phyloP scores from a whole-genome alignment of 352 stramenopile genomes.

The Pythium dissimile region DNA sequence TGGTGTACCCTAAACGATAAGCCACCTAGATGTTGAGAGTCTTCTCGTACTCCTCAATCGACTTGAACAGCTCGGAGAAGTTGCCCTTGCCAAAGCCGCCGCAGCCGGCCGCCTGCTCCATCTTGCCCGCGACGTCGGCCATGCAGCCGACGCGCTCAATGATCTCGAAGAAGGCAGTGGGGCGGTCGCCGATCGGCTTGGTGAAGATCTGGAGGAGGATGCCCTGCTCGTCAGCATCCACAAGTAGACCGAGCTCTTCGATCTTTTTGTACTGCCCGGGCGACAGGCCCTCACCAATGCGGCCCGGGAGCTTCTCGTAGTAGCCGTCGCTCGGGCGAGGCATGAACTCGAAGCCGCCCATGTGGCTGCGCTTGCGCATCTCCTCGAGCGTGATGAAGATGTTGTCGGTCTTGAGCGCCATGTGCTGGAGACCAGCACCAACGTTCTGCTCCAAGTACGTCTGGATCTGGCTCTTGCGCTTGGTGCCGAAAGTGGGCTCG shows the following conservation, averaged over 20 bases:
- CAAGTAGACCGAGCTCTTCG: slow-evolving; percentile 91
- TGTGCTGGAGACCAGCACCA: slow-evolving; percentile 93
- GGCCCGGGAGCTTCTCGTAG: slow-evolving; percentile 86
- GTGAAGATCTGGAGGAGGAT: slow-evolving; percentile 93
- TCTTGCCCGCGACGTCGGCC: slow-evolving; percentile 53
- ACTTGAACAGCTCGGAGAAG: slow-evolving; percentile 92
- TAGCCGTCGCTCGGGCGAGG: slow-evolving; percentile 82
- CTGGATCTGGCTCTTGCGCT: slow-evolving; percentile 94
- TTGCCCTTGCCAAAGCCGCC: slow-evolving; percentile 92
- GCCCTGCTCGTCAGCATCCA: slow-evolving; percentile 94
- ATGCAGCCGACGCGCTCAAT: slow-evolving; percentile 92
- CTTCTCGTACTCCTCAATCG: slow-evolving; percentile 89
- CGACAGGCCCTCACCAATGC: slow-evolving; percentile 79
- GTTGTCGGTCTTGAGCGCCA: slow-evolving; percentile 96
- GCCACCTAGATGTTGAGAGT: slow-evolving; percentile 66
- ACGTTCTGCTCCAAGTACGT: slow-evolving; percentile 96
- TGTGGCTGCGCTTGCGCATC: slow-evolving; percentile 70
- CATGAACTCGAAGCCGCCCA: slow-evolving; percentile 87
- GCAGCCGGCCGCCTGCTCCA: slow-evolving; percentile 78
- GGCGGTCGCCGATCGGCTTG: slow-evolving; percentile 80
- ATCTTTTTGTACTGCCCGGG: slow-evolving; percentile 89
- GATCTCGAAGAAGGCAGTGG: slow-evolving; percentile 91
- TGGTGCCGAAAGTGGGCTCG: slow-evolving; percentile 92
- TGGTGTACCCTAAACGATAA: too few relatives aligned
- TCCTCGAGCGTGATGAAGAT: slow-evolving; percentile 92